Evolutionary conservation across 148 eudicot genomes (phyloP).

Genomic region (Spergularia marina): DNA sequence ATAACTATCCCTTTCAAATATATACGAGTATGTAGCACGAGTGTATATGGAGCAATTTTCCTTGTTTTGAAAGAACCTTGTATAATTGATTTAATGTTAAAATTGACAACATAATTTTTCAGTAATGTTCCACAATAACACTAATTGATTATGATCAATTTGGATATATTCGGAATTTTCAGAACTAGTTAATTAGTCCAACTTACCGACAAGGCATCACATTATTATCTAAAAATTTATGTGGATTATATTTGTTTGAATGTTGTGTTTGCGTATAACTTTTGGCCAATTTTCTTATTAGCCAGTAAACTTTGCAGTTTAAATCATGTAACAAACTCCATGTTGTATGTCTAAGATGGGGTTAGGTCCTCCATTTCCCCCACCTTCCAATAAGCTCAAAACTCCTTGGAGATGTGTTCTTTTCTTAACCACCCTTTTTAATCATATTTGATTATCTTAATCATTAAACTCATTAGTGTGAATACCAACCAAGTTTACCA

Average conservation of each 20-base stretch:
- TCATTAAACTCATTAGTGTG: neutral
- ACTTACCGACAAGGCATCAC: no score
- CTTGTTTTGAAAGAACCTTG: no score
- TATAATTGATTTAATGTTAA: no score
- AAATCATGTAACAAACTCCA: neutral
- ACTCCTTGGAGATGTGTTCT: slow-evolving; percentile 10
- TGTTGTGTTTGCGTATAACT: neutral
- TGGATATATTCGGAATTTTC: no score
- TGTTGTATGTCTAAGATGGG: neutral
- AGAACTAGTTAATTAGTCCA: no score
- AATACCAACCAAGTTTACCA: slow-evolving; percentile 2
- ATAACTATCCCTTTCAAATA: no score
- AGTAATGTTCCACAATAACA: no score
- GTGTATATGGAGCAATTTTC: no score
- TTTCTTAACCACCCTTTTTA: slow-evolving; percentile 15
- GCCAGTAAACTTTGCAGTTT: neutral
- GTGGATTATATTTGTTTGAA: slow-evolving; percentile 2
- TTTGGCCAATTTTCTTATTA: neutral
- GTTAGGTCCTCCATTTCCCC: slow-evolving; percentile 3
- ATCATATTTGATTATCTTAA: neutral
- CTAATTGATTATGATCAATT: no score
- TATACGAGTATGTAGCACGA: no score
- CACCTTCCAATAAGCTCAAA: slow-evolving; percentile 17
- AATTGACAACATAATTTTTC: no score
- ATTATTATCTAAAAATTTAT: no score